Base-by-base conservation (phyloP, 495 filamentous ascomycete species). In the Podospora didyma region DNA sequence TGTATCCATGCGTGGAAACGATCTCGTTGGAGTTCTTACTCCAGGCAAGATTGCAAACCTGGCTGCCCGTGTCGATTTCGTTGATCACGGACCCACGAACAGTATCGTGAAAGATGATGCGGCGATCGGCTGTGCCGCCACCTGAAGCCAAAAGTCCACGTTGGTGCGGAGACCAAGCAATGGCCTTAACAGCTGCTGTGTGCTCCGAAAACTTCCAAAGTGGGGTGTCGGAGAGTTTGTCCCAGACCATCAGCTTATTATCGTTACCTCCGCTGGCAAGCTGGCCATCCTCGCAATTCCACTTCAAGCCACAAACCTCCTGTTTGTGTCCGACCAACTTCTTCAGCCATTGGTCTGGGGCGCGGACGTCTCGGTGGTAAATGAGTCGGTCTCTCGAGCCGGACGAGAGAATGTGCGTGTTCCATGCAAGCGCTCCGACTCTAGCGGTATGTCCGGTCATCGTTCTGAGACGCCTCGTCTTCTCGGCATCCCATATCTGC, bases 141-240 rank as follows among this genome's bases (percentile, higher is more conserved):
- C 94, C 94, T 10, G 90, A 96, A n/a, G 94, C 95, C 20, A 98
- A 82, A 1, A 97, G 83, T 46, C 92, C 88, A 44, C 88, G 87
- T 61, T 97, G 94, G 70, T 98, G 94, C 19, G 94, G 94, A 23
- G 90, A 96, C 94, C 94, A 98, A n/a, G 94, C 88, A 59, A 98
- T 96, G 10, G 94, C 94, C 69, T 98, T 98, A 48, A 98, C 94
- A 7, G 94, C 94, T 4, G 94, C 94, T 21, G 84, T 92, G 68
- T 98, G 94, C 49, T 96, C 90, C 17, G 85, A 87, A 64, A 96
- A 97, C 55, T 93, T 93, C 77, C 87, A 96, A 6, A 93, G 77
- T 3, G 94, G 94, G 7, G 89, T 86, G 55, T 92, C 87, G 34
- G 82, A 87, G 51, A 96, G 75, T 65, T 93, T 93, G 70, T 98